phyloP scores from a whole-genome alignment of 2,329 filamentous ascomycete genomes.

The Paecilomyces niveus region DNA sequence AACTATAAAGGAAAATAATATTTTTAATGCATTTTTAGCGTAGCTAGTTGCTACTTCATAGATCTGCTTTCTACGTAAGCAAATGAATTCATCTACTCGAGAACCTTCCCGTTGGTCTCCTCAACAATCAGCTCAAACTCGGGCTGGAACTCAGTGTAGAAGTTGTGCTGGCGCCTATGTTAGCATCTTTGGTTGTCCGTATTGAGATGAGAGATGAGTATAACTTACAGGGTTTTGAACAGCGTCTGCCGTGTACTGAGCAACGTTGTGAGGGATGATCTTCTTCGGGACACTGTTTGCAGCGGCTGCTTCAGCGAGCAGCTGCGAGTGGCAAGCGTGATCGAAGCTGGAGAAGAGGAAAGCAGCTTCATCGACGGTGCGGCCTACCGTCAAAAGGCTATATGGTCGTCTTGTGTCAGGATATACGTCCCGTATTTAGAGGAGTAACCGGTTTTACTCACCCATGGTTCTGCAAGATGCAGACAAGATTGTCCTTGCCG shows the following conservation, averaged over 20 bases:
- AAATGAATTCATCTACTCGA: slow-evolving; percentile 11
- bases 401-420: slow-evolving; percentile 12
- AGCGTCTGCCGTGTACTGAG: slow-evolving; percentile 27
- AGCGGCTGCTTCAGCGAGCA: slow-evolving; percentile 34
- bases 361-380: slow-evolving; percentile 35
- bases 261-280: slow-evolving; percentile 26
- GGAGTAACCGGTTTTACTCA: slow-evolving; percentile 7
- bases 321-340: slow-evolving; percentile 34
- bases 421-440: not conserved
- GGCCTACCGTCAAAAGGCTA: slow-evolving; percentile 33
- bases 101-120: slow-evolving; percentile 27
- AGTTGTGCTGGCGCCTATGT: slow-evolving; percentile 24
- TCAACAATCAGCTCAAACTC: slow-evolving; percentile 32
- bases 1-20: too few relatives aligned
- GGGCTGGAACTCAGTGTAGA: slow-evolving; percentile 34
- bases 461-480: slow-evolving; percentile 37
- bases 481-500: slow-evolving; percentile 34
- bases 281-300: slow-evolving; percentile 31
- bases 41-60: too few relatives aligned
- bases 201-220: not conserved
- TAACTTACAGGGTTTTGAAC: slow-evolving; percentile 28
- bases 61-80: not conserved
- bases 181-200: slow-evolving; percentile 1
- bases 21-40: too few relatives aligned
- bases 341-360: slow-evolving; percentile 35